These are phyloP conservation scores for rapeseed (Brassica napus) DNA, from an alignment of 345 rosid species.

Conservation along the genomic window DNA sequence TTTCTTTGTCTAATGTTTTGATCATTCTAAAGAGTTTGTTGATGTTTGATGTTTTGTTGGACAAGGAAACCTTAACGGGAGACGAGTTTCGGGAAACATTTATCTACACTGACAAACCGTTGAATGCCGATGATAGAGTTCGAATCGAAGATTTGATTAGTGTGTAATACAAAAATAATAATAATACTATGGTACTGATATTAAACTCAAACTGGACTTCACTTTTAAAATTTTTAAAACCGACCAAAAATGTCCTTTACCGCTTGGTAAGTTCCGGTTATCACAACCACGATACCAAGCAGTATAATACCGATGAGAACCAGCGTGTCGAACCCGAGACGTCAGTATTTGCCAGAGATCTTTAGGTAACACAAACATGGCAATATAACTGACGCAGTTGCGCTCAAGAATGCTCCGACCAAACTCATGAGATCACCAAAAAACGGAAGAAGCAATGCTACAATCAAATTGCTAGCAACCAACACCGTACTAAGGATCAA, in stretches of 20 bases:
- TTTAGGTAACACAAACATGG: not conserved
- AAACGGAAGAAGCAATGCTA: conserved; percentile 40
- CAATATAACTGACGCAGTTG: not conserved
- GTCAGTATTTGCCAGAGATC: not conserved
- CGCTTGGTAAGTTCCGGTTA: not conserved
- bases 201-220: too few relatives aligned
- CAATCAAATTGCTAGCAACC: conserved; percentile 48
- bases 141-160: conserved; percentile 43
- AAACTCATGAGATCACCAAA: not conserved
- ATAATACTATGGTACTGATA: too few relatives aligned
- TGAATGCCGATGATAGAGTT: conserved; percentile 31
- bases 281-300: not conserved
- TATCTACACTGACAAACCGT: conserved; percentile 41
- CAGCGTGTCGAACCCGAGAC: not conserved
- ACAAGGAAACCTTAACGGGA: conserved; percentile 68
- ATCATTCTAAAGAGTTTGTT: too few relatives aligned
- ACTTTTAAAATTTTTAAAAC: too few relatives aligned
- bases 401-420: not conserved
- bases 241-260: not conserved
- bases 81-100: conserved; percentile 56
- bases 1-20: too few relatives aligned
- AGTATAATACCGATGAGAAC: not conserved
- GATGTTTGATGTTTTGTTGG: conserved; percentile 55
- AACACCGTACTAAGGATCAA: conserved; percentile 44
- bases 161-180: not conserved